Base-by-base conservation (phyloP, 2,329 filamentous ascomycete genomes). In the Colletotrichum paranaense region DNA sequence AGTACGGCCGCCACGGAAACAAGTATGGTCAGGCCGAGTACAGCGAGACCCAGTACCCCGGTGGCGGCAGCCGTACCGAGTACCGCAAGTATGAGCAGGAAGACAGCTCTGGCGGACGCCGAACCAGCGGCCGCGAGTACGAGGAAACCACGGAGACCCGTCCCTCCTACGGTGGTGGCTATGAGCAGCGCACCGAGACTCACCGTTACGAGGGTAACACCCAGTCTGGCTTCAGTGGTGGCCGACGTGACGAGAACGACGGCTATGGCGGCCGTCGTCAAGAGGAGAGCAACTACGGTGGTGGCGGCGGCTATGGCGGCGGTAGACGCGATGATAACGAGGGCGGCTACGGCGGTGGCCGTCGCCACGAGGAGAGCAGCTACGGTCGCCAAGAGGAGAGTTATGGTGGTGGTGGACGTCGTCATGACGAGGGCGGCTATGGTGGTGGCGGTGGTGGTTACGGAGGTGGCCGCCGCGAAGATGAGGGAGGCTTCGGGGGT, bases 1-100 rank as follows among this genome's bases (percentile, higher is more conserved):
- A 94, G 80, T 90, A 91, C 74, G 91, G 89, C 35, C 89, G 85
- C 67, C 87, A 87, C 11, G 86, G 86, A 24, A 83, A 87, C 75
- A 87, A 88, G 60, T 92, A 92, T 76, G 90, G 88, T 8, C 88
- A 92, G 78, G 90, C 91, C 12, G 83, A 92, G 79, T 88, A 90
- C 77, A 87, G 85, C 38, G 84, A 91, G 78, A 93, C 90, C 8
- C 85, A 88, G 67, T 89, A 90, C 74, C 83, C 87, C 22, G 85
- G 87, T 67, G 92, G 92, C 62, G 88, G 88, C 60, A 85, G 87
- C 67, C 85, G 86, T 69, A 86, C 88, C 52, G 89, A 92, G 71
- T 93, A 92, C 81, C 86, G 86, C 71, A 88, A 90, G 38, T 91
- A 89, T 75, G 91, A 92, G 77, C 88, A 92, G 77, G 85, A 88